phyloP scores from a whole-genome alignment of 2,329 filamentous ascomycete genomes.

The Ophiostoma montium region DNA sequence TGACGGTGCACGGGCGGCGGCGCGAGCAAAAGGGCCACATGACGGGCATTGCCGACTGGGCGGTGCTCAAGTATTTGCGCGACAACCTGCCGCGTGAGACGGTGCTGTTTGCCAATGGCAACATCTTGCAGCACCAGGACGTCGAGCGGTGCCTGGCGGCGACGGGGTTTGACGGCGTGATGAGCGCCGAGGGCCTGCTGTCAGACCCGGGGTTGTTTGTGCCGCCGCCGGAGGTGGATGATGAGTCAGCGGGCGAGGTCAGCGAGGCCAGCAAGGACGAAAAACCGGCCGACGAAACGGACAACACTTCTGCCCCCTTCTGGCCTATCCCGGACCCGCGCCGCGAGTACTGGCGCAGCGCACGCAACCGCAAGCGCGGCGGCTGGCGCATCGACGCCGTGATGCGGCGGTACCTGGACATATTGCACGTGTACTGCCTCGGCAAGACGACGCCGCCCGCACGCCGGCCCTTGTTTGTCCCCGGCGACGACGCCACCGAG shows the following conservation, averaged over 20 bases:
- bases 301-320: conserved; percentile 2
- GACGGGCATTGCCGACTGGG: conserved; percentile 88
- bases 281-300: neutral
- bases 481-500: conserved; percentile 35
- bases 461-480: conserved; percentile 60
- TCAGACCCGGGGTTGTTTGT: conserved; percentile 85
- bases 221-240: conserved; percentile 33
- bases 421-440: conserved; percentile 67
- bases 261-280: neutral
- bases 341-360: conserved; percentile 75
- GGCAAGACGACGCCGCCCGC: conserved; percentile 47
- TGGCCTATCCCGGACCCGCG: conserved; percentile 23
- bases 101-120: conserved; percentile 94
- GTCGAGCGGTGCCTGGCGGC: conserved; percentile 62
- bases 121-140: conserved; percentile 70
- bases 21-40: conserved; percentile 93
- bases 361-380: conserved; percentile 45
- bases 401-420: conserved; percentile 76
- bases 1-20: conserved; percentile 80
- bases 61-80: conserved; percentile 64
- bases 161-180: conserved; percentile 83
- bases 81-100: conserved; percentile 74
- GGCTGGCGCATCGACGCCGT: conserved; percentile 85
- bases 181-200: conserved; percentile 92
- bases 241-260: neutral